phyloP scores from a whole-genome alignment of 805 yeast genomes.

The Lipomyces yamanashiensis region DNA sequence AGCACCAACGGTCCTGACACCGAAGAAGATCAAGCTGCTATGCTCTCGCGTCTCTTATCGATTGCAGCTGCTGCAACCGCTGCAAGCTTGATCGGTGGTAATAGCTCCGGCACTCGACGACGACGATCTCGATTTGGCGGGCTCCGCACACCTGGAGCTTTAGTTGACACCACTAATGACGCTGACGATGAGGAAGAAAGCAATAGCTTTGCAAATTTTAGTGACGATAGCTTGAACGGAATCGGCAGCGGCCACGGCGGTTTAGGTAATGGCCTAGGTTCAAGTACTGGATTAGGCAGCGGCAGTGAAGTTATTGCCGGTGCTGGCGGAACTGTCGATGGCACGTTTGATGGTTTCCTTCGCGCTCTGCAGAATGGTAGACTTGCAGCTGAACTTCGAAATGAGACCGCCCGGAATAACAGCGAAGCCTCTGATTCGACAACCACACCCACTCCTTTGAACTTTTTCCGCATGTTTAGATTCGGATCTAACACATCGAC shows the following conservation, averaged over 20 bases:
- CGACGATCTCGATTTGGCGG: constrained; percentile 1
- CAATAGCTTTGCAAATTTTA: background rate
- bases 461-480: constrained; percentile 46
- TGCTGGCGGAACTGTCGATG: constrained; percentile 43
- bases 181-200: background rate
- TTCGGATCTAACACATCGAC: constrained; percentile 38
- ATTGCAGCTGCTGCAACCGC: constrained; percentile 55
- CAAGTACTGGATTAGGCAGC: background rate
- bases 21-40: constrained; percentile 48
- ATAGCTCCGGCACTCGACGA: constrained; percentile 4
- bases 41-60: constrained; percentile 52
- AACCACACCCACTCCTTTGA: constrained; percentile 34
- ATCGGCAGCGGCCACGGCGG: background rate
- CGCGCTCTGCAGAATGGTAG: constrained; percentile 50
- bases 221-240: background rate
- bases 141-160: background rate
- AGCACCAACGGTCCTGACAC: background rate
- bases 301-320: constrained; percentile 8
- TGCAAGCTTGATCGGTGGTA: constrained; percentile 46
- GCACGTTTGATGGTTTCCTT: constrained; percentile 54
- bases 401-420: constrained; percentile 33
- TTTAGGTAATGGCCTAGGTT: background rate
- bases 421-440: constrained; percentile 18
- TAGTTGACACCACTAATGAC: background rate
- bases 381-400: constrained; percentile 48